Evolutionary conservation across 768 basidiomycete genomes (phyloP), one percentile per base, ranked within the genome.

Genomic region (Symmetrospora coprosmae): DNA sequence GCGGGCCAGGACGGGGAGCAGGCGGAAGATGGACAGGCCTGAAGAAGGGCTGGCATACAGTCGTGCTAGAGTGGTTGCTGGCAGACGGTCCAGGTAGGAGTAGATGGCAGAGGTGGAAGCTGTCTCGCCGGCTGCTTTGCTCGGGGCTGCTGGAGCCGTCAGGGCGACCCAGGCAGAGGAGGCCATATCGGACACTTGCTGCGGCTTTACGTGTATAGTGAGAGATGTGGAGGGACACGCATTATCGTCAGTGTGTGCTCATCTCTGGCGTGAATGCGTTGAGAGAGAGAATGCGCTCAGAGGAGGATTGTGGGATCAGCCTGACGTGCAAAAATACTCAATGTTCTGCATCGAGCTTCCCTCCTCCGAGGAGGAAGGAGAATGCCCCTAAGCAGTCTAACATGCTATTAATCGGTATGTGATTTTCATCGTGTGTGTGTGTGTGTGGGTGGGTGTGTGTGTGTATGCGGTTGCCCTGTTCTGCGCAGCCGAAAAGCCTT

Each of bases 1-100:
- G 56, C 87, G 78, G 68, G 89, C 85, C 21, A 90, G 70, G 19
- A 86, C 80, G 1, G 80, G 81, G 35, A 94, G 73, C 25, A 92
- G 75, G 52, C 89, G 81, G 73, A 89, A 89, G 72, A 94, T 82
- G 25, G 86, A 83, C 50, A 94, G 79, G 73, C 88, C 89, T 74
- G 85, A 84, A 2, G 87, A 88, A 8, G 90, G 87, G 17, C 81
- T 78, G 68, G 84, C 81, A 69, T 90, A 94, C 49, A 94, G 75
- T 25, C 87, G 79, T 19, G 80, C 82, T 50, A 91, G 72, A 11
- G 83, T 81, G 61, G 78, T 82, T 71, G 86, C 84, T 0, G 85
- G 83, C 68, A 89, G 86, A 0, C 81, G 78, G 62, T 85, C 82
- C 27, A 92, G 76, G 73, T 89, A 90, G 0, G 85, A 31, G 60